Conservation (phyloP, 2,329 filamentous ascomycete species). For the Botryosphaeria agaves region DNA sequence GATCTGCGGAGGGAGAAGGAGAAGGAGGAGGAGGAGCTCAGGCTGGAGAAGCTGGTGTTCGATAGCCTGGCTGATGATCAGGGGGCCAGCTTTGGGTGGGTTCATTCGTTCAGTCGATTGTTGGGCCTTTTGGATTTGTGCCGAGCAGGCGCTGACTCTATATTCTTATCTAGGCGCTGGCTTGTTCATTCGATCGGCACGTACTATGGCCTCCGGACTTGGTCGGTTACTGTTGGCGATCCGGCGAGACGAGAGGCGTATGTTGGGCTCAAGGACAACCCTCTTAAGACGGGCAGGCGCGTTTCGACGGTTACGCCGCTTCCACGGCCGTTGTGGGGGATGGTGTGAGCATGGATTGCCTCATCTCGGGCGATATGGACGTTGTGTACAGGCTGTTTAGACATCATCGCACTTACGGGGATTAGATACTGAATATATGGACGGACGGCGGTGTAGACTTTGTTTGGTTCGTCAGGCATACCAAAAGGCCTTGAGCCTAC, state of each 20-base stretch:
- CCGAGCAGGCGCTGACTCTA: not conserved
- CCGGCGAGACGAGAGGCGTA: conserved; percentile 67
- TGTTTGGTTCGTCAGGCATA: too few species aligned
- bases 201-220: conserved; percentile 81
- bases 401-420: too few species aligned
- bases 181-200: conserved; percentile 80
- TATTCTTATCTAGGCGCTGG: conserved; percentile 40
- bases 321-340: not conserved
- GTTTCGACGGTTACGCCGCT: not conserved
- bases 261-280: conserved; percentile 46
- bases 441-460: too few species aligned
- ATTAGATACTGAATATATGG: too few species aligned
- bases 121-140: too few species aligned
- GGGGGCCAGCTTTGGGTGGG: conserved; percentile 66
- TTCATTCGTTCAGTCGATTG: conserved; percentile 9
- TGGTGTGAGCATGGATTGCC: not conserved
- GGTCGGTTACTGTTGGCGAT: conserved; percentile 55
- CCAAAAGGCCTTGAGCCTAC: too few species aligned
- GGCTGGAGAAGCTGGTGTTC: conserved; percentile 57
- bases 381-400: too few species aligned
- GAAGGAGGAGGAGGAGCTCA: conserved; percentile 33
- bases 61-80: conserved; percentile 62
- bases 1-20: conserved; percentile 32
- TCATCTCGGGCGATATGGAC: too few species aligned
- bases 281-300: not conserved